Conservation (phyloP, 345 rosid species). For the Aegle marmelos region DNA sequence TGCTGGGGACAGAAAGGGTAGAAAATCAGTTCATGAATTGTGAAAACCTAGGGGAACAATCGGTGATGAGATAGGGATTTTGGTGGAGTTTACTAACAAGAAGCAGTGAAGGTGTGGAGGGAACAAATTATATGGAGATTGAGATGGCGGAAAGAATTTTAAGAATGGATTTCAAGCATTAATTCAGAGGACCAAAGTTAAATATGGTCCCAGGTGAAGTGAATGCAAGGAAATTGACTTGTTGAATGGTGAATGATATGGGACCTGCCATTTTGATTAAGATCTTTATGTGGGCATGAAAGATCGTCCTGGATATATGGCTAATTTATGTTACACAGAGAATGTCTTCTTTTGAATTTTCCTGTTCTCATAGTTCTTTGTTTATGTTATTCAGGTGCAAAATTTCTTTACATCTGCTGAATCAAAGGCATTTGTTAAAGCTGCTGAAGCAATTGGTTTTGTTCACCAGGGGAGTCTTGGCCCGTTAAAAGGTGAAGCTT, state of each 20-base stretch:
- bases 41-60: background rate
- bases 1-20: background rate
- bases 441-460: slow-evolving; percentile 76
- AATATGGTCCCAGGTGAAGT: background rate
- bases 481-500: slow-evolving; percentile 89
- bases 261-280: background rate
- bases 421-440: slow-evolving; percentile 59
- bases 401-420: slow-evolving; percentile 67
- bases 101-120: background rate
- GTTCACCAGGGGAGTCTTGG: slow-evolving; percentile 93
- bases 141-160: background rate
- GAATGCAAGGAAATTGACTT: background rate
- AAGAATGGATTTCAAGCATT: background rate
- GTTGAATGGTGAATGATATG: background rate
- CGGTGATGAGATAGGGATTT: background rate
- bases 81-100: background rate
- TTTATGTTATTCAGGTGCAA: slow-evolving; percentile 51
- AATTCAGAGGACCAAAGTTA: background rate
- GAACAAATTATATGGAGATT: too few species aligned
- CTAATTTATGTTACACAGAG: background rate
- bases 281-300: background rate
- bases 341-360: background rate
- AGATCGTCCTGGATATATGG: background rate
- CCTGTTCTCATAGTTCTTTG: slow-evolving; percentile 12
- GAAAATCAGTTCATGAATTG: background rate